Evolutionary conservation across 768 basidiomycete genomes (phyloP).

Genomic region (Psilocybe cubensis): DNA sequence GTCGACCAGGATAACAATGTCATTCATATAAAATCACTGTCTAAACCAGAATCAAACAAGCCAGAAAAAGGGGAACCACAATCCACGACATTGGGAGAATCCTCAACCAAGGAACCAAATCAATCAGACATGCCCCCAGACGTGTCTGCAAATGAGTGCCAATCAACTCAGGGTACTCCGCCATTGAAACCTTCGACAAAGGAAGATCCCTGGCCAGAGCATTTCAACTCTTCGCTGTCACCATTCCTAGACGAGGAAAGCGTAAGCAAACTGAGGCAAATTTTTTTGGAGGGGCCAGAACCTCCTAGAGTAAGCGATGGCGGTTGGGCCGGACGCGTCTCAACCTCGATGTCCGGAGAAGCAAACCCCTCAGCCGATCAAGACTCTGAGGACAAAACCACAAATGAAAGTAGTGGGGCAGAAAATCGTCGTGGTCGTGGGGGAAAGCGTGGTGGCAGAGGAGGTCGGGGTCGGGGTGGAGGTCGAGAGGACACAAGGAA

Average conservation of each 20-base stretch:
- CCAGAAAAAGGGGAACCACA: constrained; percentile 31
- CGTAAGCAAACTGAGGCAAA: constrained; percentile 65
- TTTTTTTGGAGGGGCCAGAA: constrained; percentile 82
- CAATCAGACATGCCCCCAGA: neutral
- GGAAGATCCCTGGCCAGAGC: constrained; percentile 68
- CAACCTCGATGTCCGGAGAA: constrained; percentile 27
- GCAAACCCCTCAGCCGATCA: constrained; percentile 4
- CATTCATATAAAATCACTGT: constrained; percentile 79
- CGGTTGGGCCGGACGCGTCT: constrained; percentile 68
- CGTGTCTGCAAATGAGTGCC: neutral
- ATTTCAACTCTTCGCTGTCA: constrained; percentile 55
- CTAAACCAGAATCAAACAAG: constrained; percentile 64
- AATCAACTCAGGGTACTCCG: too few relatives aligned
- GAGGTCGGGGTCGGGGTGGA: constrained; percentile 40
- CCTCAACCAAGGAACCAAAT: constrained; percentile 8
- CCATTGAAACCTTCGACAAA: constrained; percentile 5
- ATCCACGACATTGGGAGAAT: neutral
- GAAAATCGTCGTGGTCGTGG: constrained; percentile 51
- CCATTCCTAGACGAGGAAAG: constrained; percentile 66
- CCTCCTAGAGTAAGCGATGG: constrained; percentile 74
- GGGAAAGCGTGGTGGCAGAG: constrained; percentile 39
- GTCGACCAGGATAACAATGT: constrained; percentile 82
- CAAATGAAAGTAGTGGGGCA: constrained; percentile 38
- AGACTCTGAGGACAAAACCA: constrained; percentile 8
- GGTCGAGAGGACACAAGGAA: constrained; percentile 68